Conservation (phyloP, 257 asterid species). For the Perilla frutescens region DNA sequence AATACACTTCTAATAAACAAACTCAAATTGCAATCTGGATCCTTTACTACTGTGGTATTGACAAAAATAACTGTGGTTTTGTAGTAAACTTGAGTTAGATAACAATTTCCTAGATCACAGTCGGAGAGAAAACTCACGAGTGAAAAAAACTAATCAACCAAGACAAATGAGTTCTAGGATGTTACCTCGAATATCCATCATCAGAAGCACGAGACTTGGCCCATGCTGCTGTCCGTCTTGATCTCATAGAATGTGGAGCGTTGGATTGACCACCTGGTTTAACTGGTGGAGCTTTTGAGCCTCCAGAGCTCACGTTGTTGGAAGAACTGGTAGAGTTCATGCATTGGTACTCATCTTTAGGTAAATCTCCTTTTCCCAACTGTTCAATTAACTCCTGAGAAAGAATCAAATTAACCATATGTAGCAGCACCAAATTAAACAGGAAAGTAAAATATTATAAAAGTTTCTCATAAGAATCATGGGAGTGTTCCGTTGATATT, state of each 20-base stretch:
- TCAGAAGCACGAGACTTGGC: conserved; percentile 82
- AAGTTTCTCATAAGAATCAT: conserved; percentile 14
- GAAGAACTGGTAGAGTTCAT: conserved; percentile 59
- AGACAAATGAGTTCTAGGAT: not conserved
- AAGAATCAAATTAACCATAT: conserved; percentile 18
- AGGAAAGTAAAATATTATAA: not conserved
- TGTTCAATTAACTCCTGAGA: conserved; percentile 83
- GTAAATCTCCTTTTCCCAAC: conserved; percentile 72
- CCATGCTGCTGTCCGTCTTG: conserved; percentile 96
- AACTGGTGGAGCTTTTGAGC: conserved; percentile 48
- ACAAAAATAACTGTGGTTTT: not conserved
- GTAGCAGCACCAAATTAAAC: conserved; percentile 1
- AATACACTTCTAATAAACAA: conserved; percentile 11
- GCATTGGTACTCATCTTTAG: conserved; percentile 82
- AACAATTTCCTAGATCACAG: not conserved
- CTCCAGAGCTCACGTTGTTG: conserved; percentile 36
- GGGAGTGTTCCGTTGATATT: not conserved
- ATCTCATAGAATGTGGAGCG: conserved; percentile 82
- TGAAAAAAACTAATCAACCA: not conserved
- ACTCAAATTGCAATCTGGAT: conserved; percentile 20
- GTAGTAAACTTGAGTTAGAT: not conserved
- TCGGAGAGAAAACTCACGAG: not conserved
- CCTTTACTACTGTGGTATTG: not conserved
- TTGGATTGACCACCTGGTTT: conserved; percentile 54
- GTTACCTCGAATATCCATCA: conserved; percentile 88